Base-by-base conservation (phyloP, 345 rosid genomes). In the Streptanthus diversifolius region DNA sequence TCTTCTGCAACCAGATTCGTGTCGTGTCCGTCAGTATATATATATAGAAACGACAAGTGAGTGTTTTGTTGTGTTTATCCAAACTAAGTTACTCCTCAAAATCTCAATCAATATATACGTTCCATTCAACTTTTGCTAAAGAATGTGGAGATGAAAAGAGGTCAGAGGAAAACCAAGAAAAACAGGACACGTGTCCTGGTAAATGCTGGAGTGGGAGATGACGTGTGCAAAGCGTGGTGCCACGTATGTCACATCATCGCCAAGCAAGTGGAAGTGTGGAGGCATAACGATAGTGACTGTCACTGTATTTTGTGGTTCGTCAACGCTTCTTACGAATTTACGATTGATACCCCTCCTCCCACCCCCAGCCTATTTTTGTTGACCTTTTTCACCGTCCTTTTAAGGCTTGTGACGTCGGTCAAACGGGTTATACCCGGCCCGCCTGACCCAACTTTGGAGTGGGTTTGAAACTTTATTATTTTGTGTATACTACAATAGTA, bases 241-340 rank as follows among this genome's bases (percentile, higher is more conserved):
- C 75, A 69, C 70, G 70, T 75, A 53, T 5, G 79, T 68, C 64
- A 61, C 79, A 75, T 68, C 64, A 75, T 4, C 0, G 35, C 65
- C 65, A 35, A 75, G 75, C 79, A 62, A 75, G 79, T 75, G 74
- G 79, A 75, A 75, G 25, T 75, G 73, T 67, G 79, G 73, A 51
- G 44, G 63, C 48, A 68, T 35, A 48, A 5, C 14, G 78, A 74
- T 7, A n/a, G 45, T 2, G 73, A 74, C 68, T 67, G 47, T 52
- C 21, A 40, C 19, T 8, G 33, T 68, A 0, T 63, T 32, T 49
- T 52, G 25, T 55, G 13, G 14, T 30, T 66, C 14, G 74, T 75
- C 79, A 75, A 67, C 74, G 74, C 68, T 57, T 11, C 2, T 13
- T 25, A 0, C 19, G 11, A 8, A 15, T 40, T 65, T 3, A 35